A percentile compares a stretch with the other conserved stretches of the same genome.
These are phyloP conservation scores for Solanum dulcamara DNA, from an alignment of 257 asterid species.

Conservation along the genomic window DNA sequence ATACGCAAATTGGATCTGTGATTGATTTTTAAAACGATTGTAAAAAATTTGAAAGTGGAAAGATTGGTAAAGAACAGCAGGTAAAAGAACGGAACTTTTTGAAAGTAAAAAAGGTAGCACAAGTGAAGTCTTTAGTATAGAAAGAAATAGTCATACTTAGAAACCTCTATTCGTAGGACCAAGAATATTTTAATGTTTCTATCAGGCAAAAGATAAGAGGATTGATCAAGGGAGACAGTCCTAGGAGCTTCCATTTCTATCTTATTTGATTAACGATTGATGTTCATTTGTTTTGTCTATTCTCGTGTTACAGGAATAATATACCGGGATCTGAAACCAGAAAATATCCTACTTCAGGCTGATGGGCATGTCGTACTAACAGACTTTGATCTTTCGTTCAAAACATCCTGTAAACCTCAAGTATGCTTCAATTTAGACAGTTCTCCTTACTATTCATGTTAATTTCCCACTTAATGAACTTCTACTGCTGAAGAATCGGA, in stretches of 20 bases:
- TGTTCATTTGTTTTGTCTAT: constrained; percentile 1
- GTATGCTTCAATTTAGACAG: constrained; percentile 27
- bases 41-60: neutral
- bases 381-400: constrained; percentile 87
- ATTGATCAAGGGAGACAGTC: neutral
- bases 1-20: neutral
- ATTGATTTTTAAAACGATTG: neutral
- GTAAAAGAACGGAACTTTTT: neutral
- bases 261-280: neutral
- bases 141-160: neutral
- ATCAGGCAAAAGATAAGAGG: neutral
- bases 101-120: neutral
- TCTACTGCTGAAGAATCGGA: neutral
- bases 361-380: constrained; percentile 80
- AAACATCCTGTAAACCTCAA: constrained; percentile 76
- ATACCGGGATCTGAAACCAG: constrained; percentile 93
- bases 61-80: neutral
- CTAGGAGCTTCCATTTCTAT: neutral
- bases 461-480: neutral
- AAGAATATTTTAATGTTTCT: neutral
- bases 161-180: neutral
- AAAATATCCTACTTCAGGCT: constrained; percentile 74
- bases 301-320: constrained; percentile 59
- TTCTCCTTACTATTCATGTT: neutral
- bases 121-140: neutral